These are phyloP conservation scores for Sporormia fimetaria DNA, from an alignment of 495 filamentous ascomycete species.

Conservation along the genomic window DNA sequence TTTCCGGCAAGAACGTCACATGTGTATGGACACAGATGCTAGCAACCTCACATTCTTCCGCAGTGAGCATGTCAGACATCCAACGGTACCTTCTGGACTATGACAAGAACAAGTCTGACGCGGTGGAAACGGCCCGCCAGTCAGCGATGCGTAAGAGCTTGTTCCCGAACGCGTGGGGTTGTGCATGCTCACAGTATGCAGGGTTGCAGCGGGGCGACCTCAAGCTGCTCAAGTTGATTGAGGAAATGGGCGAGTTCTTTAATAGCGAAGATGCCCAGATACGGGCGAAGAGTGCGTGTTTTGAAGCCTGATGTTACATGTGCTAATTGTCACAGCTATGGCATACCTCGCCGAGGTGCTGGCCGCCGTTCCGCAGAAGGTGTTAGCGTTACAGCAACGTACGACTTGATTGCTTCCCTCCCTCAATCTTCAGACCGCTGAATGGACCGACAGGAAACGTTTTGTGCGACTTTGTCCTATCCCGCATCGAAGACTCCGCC, in stretches of 20 bases:
- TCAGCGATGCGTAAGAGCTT: conserved; percentile 43
- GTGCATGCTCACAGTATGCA: conserved; percentile 26
- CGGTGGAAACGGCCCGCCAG: conserved; percentile 44
- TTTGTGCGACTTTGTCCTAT: conserved; percentile 34
- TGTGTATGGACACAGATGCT: too few relatives aligned
- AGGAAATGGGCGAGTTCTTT: conserved; percentile 57
- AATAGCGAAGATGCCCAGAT: conserved; percentile 56
- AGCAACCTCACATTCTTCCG: not conserved
- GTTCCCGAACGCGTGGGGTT: not conserved
- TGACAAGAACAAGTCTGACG: conserved; percentile 51
- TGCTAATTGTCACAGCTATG: conserved; percentile 36
- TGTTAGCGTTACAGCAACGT: conserved; percentile 56
- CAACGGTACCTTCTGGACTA: conserved; percentile 55
- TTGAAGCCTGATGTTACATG: not conserved
- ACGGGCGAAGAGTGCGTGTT: conserved; percentile 41
- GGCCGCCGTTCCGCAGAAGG: conserved; percentile 43
- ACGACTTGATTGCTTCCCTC: conserved; percentile 6
- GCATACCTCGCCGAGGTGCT: conserved; percentile 59
- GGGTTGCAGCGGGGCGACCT: conserved; percentile 51
- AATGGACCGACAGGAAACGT: conserved; percentile 25
- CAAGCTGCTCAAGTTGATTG: conserved; percentile 55
- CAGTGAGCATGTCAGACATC: conserved; percentile 45
- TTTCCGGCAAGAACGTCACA: not conserved
- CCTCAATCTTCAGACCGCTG: not conserved
- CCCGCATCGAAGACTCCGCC: conserved; percentile 32